Evolutionary conservation across 2,329 filamentous ascomycete species (phyloP).

Genomic region (Paecilomyces formosus): DNA sequence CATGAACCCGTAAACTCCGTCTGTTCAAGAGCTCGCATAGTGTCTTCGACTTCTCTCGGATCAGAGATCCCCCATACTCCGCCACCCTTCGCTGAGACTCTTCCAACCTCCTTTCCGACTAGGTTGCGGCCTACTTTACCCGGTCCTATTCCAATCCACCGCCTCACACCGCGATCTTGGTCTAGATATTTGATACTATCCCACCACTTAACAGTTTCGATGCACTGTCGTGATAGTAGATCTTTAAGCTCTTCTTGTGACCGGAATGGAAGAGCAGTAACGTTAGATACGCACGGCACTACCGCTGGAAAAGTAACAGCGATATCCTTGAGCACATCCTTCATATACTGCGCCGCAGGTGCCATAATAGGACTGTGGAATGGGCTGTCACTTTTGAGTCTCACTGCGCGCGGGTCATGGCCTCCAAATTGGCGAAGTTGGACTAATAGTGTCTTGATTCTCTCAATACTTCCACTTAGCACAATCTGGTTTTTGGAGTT

Average conservation of each 20-base stretch:
- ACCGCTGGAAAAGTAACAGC: slow-evolving; percentile 66
- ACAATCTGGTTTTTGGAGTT: slow-evolving; percentile 97
- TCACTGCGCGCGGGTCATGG: slow-evolving; percentile 81
- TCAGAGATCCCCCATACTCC: slow-evolving; percentile 89
- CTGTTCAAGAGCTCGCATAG: slow-evolving; percentile 57
- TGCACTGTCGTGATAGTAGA: slow-evolving; percentile 68
- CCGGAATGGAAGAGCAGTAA: slow-evolving; percentile 69
- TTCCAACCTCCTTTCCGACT: slow-evolving; percentile 88
- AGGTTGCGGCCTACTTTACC: slow-evolving; percentile 90
- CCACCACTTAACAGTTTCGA: slow-evolving; percentile 95
- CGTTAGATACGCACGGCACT: slow-evolving; percentile 78
- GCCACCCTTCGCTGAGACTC: slow-evolving; percentile 74
- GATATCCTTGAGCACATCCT: slow-evolving; percentile 54
- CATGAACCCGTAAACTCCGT: slow-evolving; percentile 39
- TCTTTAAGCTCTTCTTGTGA: slow-evolving; percentile 70
- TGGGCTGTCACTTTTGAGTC: slow-evolving; percentile 77
- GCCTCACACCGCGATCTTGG: slow-evolving; percentile 68
- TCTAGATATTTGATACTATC: slow-evolving; percentile 86
- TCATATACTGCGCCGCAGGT: slow-evolving; percentile 71
- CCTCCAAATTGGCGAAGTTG: slow-evolving; percentile 85
- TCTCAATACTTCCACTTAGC: slow-evolving; percentile 75
- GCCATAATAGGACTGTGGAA: slow-evolving; percentile 92
- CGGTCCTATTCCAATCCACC: slow-evolving; percentile 89
- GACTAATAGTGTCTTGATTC: slow-evolving; percentile 72
- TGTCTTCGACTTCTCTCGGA: slow-evolving; percentile 66